Conservation (phyloP, 176 grass and related monocot genomes). For the Cenchrus purpureus region DNA sequence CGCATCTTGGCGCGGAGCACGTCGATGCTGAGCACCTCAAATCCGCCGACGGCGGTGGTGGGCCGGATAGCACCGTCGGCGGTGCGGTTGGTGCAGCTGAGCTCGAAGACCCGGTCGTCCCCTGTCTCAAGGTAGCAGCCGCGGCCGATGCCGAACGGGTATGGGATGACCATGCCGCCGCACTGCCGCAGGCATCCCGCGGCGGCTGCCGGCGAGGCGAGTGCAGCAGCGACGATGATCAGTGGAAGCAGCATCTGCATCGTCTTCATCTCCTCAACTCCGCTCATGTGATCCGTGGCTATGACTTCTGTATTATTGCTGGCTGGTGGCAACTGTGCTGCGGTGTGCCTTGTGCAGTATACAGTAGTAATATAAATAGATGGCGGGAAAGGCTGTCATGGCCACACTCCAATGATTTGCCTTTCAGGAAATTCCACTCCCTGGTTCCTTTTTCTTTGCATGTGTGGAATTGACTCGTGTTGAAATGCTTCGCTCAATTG, state of each 20-base stretch:
- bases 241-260: not conserved
- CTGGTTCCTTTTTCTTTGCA: too few relatives aligned
- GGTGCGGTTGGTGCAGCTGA: slow-evolving; percentile 20
- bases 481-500: too few relatives aligned
- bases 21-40: not conserved
- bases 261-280: too few relatives aligned
- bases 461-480: too few relatives aligned
- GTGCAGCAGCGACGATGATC: not conserved
- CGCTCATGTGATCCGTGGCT: too few relatives aligned
- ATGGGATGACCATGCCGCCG: slow-evolving; percentile 47
- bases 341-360: too few relatives aligned
- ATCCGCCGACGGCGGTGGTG: not conserved
- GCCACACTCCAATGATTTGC: too few relatives aligned
- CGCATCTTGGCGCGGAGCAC: slow-evolving; percentile 7
- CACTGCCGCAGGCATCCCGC: slow-evolving; percentile 39
- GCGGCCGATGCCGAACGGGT: slow-evolving; percentile 62
- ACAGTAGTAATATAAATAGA: too few relatives aligned
- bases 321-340: too few relatives aligned
- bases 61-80: not conserved
- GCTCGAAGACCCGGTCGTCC: slow-evolving; percentile 32
- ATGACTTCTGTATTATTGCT: too few relatives aligned
- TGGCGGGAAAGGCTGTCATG: too few relatives aligned
- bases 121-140: slow-evolving; percentile 47
- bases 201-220: not conserved
- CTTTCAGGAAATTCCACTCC: too few relatives aligned